Base-by-base conservation (phyloP, 2,329 filamentous ascomycete genomes). In the Rhinocladiella mackenziei region DNA sequence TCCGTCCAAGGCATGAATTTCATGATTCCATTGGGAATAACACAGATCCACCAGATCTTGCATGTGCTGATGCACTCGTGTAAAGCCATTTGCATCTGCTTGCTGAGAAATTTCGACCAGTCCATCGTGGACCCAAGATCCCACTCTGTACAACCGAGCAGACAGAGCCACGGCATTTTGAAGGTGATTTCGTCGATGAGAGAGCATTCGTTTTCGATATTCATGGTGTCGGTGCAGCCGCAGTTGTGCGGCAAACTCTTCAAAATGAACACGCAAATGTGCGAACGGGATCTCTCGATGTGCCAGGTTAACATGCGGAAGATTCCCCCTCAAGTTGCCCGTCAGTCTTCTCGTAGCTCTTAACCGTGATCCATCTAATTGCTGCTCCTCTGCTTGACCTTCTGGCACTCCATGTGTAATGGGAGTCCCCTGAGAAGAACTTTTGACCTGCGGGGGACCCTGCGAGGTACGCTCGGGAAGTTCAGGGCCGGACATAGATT, bases 91-190 rank as follows among this genome's bases (percentile, higher is more conserved):
- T 50, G 70, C 69, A 58, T 72, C 69, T 47, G 66, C 65, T 56
- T 69, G 62, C 50, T 64, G 69, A 41, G 70, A 62, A 35, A 64
- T 63, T 53, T 71, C 68, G 25, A 71, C 67, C 17, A 72, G 58
- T 26, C 68, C 68, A 37, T 65, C 65, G 50, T 71, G 68, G 18
- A 66, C 60, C 39, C 63, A 63, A 22, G 62, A 60, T 18, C 65
- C 63, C 44, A 69, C 60, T 33, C 69, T 66, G 43, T 66, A 54
- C 45, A 71, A 58, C 23, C 69, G 65, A 36, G 65, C 59, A 29
- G 66, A 69, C 23, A 71, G 54, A 28, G 65, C 66, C 39, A 71
- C 63, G 20, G 67, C 68, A 19, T 67, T 60, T 49, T 66, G 68
- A 43, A 67, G 62, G 19, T 61, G 62, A 53, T 64, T 59, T 30